Percentiles rank a stretch among this genome's conserved stretches.
Evolutionary conservation across 1,284 basidiomycete genomes (phyloP).

Genomic region (Malassezia sp.): DNA sequence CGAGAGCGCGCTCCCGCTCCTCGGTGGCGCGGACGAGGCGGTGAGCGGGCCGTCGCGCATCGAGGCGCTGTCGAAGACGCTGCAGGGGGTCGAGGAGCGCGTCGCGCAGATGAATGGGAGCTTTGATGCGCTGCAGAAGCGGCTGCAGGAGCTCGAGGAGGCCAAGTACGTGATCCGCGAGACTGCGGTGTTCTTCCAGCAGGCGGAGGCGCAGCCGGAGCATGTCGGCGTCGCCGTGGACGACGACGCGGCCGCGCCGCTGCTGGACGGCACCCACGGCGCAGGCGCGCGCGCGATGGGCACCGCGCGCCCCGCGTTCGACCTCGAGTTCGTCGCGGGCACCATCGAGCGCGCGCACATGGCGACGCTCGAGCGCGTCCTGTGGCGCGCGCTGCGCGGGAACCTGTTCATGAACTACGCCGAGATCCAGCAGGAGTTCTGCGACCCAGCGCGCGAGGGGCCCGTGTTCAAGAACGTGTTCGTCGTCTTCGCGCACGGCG

Average conservation of each 20-base stretch:
- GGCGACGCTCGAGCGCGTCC: constrained; percentile 87
- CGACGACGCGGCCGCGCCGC: constrained; percentile 65
- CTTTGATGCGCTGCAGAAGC: constrained; percentile 77
- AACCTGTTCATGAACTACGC: constrained; percentile 98
- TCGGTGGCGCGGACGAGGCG: constrained; percentile 51
- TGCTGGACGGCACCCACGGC: constrained; percentile 59
- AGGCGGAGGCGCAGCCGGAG: constrained; percentile 69
- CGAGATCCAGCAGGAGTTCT: constrained; percentile 85
- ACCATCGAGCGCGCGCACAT: constrained; percentile 87
- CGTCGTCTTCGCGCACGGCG: constrained; percentile 97
- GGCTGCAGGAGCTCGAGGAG: constrained; percentile 78
- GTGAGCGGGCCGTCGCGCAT: constrained; percentile 65
- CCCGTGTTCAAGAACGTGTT: constrained; percentile 75
- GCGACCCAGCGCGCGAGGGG: constrained; percentile 61
- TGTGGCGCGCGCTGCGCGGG: constrained; percentile 94
- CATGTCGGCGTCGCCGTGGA: constrained; percentile 74
- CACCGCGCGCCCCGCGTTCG: constrained; percentile 51
- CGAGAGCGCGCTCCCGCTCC: constrained; percentile 43
- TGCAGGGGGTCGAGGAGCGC: constrained; percentile 76
- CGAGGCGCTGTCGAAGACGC: constrained; percentile 79
- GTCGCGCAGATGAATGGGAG: constrained; percentile 84
- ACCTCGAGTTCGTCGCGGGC: constrained; percentile 81
- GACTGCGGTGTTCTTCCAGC: constrained; percentile 89
- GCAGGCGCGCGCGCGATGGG: constrained; percentile 35
- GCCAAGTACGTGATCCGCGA: constrained; percentile 79